A percentile compares a stretch with the other conserved stretches of the same genome.
phyloP scores from a whole-genome alignment of 1,139 yeast species.

The Trichomonascaceae sp. region DNA sequence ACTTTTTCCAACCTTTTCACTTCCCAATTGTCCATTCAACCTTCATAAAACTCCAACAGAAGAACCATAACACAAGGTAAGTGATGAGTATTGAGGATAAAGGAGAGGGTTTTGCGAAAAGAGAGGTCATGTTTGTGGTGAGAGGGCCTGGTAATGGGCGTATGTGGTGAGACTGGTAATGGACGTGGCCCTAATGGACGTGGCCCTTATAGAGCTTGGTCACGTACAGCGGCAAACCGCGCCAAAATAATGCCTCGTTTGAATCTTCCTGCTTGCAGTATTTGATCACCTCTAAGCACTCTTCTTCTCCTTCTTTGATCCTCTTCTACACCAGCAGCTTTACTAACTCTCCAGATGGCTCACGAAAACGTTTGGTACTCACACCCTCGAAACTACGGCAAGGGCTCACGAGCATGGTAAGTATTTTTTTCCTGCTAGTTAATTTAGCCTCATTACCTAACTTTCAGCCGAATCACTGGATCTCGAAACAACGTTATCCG shows the following conservation, averaged over 20 bases:
- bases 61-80: neutral
- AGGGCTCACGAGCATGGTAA: constrained; percentile 97
- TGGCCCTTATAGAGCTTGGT: too few relatives aligned
- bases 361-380: constrained; percentile 99
- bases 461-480: constrained; percentile 79
- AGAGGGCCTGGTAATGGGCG: too few relatives aligned
- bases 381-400: constrained; percentile 99
- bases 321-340: constrained; percentile 40
- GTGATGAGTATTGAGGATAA: neutral
- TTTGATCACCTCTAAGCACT: too few relatives aligned
- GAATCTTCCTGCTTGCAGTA: too few relatives aligned
- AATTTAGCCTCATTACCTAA: constrained; percentile 7
- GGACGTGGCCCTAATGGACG: too few relatives aligned
- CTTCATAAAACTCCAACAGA: neutral
- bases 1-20: neutral
- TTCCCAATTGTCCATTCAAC: neutral
- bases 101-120: neutral
- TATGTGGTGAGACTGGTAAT: too few relatives aligned
- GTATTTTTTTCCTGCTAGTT: too few relatives aligned
- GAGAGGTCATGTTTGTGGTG: neutral
- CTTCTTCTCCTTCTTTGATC: neutral
- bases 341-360: constrained; percentile 70
- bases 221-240: too few relatives aligned
- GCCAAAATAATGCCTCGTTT: too few relatives aligned
- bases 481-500: constrained; percentile 99